Evolutionary conservation across 2,329 filamentous ascomycete genomes (phyloP).

Genomic region (Gremmenia infestans): DNA sequence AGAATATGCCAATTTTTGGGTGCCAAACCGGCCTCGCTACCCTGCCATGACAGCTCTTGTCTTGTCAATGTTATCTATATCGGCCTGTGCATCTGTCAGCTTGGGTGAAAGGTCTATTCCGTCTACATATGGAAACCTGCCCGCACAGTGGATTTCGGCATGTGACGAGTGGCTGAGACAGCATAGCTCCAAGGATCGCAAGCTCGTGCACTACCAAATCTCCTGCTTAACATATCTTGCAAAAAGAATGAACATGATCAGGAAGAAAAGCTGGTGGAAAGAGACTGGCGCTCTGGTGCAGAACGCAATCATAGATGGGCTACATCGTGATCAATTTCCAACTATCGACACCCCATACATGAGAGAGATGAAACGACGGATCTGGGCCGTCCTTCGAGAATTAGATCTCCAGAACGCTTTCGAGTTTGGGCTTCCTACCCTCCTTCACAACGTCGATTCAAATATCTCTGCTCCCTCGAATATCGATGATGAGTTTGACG

Average conservation of each 20-base stretch:
- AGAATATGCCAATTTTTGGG: slow-evolving; percentile 8
- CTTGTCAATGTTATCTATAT: slow-evolving; percentile 50
- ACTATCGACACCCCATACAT: slow-evolving; percentile 50
- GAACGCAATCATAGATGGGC: slow-evolving; percentile 52
- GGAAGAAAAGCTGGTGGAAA: slow-evolving; percentile 62
- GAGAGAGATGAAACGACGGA: slow-evolving; percentile 55
- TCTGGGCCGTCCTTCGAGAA: slow-evolving; percentile 58
- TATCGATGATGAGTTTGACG: slow-evolving; percentile 53
- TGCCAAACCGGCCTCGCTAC: not conserved
- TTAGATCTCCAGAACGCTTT: slow-evolving; percentile 59
- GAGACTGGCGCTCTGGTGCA: slow-evolving; percentile 51
- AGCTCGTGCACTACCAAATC: slow-evolving; percentile 57
- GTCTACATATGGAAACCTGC: slow-evolving; percentile 53
- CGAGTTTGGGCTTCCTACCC: slow-evolving; percentile 54
- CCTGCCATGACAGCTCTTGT: slow-evolving; percentile 8
- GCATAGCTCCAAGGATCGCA: slow-evolving; percentile 58
- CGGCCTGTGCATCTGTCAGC: slow-evolving; percentile 41
- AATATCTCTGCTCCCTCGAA: slow-evolving; percentile 53
- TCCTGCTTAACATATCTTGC: slow-evolving; percentile 55
- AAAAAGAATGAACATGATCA: slow-evolving; percentile 57
- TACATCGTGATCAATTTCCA: slow-evolving; percentile 54
- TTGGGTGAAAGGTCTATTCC: slow-evolving; percentile 47
- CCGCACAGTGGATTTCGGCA: slow-evolving; percentile 52
- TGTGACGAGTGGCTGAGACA: slow-evolving; percentile 49
- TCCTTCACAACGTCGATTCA: slow-evolving; percentile 52